These are phyloP conservation scores for Tetrapisispora phaffii DNA, from an alignment of 805 yeast species.

Conservation along the genomic window DNA sequence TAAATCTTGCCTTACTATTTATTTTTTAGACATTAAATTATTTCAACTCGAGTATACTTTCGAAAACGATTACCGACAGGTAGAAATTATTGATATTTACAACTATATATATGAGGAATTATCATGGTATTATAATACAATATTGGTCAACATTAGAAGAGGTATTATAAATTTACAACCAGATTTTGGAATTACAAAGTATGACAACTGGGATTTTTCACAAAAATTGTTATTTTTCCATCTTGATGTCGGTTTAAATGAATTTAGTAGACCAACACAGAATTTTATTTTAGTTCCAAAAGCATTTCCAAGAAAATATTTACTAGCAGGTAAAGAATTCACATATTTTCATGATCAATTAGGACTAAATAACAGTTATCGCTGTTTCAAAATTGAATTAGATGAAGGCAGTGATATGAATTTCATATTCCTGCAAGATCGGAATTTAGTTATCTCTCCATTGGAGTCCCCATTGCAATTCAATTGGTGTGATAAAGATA, in stretches of 20 bases:
- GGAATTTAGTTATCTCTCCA: neutral
- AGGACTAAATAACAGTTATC: neutral
- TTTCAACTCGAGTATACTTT: neutral
- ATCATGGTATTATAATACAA: neutral
- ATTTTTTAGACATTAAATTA: conserved; percentile 8
- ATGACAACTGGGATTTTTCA: conserved; percentile 9
- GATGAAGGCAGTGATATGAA: neutral
- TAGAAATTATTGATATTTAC: neutral
- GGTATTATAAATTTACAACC: conserved; percentile 10
- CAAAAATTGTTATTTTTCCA: conserved; percentile 12
- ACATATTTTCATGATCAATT: neutral
- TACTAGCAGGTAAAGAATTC: neutral
- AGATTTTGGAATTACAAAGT: conserved; percentile 3
- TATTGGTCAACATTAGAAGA: conserved; percentile 3
- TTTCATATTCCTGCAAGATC: neutral
- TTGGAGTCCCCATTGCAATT: neutral
- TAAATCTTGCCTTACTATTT: conserved; percentile 14
- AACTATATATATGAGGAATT: neutral
- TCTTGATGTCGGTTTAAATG: conserved; percentile 5
- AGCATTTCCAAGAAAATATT: conserved; percentile 10
- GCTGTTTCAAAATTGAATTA: neutral
- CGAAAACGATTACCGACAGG: neutral
- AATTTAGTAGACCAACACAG: conserved; percentile 10
- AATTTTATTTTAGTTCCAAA: conserved; percentile 16
- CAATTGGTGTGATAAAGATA: conserved; percentile 1